Conservation (phyloP, 352 stramenopile species). For the Paralagenidium karlingii region DNA sequence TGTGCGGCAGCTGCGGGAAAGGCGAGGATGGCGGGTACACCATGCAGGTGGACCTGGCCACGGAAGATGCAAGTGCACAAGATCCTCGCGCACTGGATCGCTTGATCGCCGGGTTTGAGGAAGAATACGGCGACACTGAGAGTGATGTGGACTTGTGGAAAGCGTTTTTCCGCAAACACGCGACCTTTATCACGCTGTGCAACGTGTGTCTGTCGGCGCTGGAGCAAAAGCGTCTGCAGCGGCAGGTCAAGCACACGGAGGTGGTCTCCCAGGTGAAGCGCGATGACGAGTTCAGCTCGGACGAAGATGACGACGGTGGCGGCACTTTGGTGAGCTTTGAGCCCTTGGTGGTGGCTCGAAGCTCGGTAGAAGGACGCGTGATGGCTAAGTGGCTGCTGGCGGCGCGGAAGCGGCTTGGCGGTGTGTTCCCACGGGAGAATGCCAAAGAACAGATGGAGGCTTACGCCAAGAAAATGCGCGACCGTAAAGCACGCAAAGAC, state of each 20-base stretch:
- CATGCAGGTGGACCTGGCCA: conserved; percentile 77
- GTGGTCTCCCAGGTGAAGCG: conserved; percentile 23
- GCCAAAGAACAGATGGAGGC: conserved; percentile 83
- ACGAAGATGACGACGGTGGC: conserved; percentile 78
- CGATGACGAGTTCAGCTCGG: conserved; percentile 88
- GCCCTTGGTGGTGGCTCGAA: conserved; percentile 83
- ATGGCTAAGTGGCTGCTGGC: conserved; percentile 92
- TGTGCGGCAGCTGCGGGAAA: conserved; percentile 77
- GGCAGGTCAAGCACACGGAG: conserved; percentile 15
- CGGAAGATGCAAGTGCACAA: conserved; percentile 43
- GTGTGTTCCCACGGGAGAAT: conserved; percentile 79
- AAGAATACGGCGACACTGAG: conserved; percentile 76
- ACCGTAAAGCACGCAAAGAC: conserved; percentile 39
- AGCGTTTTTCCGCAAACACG: conserved; percentile 92
- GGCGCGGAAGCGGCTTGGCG: conserved; percentile 83
- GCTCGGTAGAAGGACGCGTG: conserved; percentile 84
- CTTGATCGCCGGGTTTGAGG: conserved; percentile 62
- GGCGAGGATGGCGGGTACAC: conserved; percentile 43
- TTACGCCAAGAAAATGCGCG: conserved; percentile 87
- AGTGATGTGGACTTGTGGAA: conserved; percentile 90
- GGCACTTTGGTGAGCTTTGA: conserved; percentile 85
- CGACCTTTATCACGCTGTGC: conserved; percentile 88
- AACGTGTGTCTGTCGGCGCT: conserved; percentile 80
- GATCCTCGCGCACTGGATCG: conserved; percentile 65
- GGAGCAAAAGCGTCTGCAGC: conserved; percentile 32